phyloP scores from a whole-genome alignment of 169 alveolate species.

The Plasmodium malariae region DNA sequence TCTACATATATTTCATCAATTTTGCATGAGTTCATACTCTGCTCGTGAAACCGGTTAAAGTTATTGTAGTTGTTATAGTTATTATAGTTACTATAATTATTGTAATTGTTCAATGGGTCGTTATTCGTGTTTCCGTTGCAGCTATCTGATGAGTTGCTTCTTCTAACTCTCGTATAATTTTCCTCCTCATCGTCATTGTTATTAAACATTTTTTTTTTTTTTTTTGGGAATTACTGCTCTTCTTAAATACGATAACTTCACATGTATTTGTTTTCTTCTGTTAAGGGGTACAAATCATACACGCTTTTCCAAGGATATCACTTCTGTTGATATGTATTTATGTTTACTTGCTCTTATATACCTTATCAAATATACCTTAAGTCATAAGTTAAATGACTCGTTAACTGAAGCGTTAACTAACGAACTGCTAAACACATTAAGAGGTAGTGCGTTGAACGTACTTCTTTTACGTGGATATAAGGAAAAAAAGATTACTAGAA shows the following conservation, averaged over 20 bases:
- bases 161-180: constrained; percentile 9
- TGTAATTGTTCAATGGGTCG: constrained; percentile 12
- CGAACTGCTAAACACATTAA: no score
- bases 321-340: background rate
- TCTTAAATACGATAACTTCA: background rate
- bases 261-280: background rate
- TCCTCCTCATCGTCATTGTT: constrained; percentile 48
- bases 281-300: no score
- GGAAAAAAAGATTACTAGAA: background rate
- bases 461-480: background rate
- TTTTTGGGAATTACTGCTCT: background rate
- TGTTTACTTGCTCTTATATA: no score
- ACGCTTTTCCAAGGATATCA: background rate
- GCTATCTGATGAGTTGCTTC: constrained; percentile 64
- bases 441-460: no score
- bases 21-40: constrained; percentile 40
- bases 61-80: constrained; percentile 41
- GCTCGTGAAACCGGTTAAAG: constrained; percentile 70
- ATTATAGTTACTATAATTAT: constrained; percentile 41
- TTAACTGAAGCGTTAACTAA: no score
- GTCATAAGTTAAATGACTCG: no score
- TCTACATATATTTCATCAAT: constrained; percentile 73
- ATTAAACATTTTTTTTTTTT: constrained; percentile 42
- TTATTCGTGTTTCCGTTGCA: constrained; percentile 13
- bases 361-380: no score